Conservation (phyloP, 306 rosid genomes). For the Leucaena leucocephala region DNA sequence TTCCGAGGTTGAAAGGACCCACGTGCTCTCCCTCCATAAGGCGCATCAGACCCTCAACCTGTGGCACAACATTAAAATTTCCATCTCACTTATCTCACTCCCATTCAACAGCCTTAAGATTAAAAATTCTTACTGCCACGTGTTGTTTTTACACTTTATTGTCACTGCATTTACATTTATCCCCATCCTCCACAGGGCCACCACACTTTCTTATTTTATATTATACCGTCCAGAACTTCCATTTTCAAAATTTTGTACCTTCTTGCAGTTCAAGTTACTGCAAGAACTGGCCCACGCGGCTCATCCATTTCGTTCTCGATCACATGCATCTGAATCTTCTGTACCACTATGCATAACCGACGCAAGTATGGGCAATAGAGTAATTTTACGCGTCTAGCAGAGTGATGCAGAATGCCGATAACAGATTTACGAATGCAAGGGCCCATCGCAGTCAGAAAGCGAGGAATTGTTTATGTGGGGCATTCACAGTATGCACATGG, state of each 20-base stretch:
- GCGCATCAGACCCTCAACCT: conserved; percentile 98
- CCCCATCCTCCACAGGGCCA: not conserved
- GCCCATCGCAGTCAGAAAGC: not conserved
- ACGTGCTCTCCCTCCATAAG: conserved; percentile 99
- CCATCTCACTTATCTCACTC: not conserved
- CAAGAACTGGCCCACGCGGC: conserved; percentile 5
- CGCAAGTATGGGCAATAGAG: not conserved
- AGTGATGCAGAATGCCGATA: not conserved
- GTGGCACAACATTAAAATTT: not conserved
- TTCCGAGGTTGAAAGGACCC: conserved; percentile 98
- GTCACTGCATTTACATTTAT: not conserved
- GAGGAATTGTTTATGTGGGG: not conserved
- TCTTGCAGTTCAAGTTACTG: conserved; percentile 12
- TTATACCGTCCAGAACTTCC: not conserved
- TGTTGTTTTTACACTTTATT: not conserved
- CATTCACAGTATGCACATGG: conserved; percentile 26
- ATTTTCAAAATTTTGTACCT: not conserved
- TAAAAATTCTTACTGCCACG: conserved; percentile 24
- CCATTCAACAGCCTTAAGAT: not conserved
- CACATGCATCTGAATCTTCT: conserved; percentile 34
- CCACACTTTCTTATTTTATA: not conserved
- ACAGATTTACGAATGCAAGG: conserved; percentile 12
- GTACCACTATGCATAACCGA: conserved; percentile 18
- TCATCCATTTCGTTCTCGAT: not conserved
- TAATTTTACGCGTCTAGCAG: not conserved